A percentile compares a stretch with the other conserved stretches of the same genome.
These are phyloP conservation scores for Xylaria sp. DNA, from an alignment of 495 filamentous ascomycete genomes.

Conservation along the genomic window DNA sequence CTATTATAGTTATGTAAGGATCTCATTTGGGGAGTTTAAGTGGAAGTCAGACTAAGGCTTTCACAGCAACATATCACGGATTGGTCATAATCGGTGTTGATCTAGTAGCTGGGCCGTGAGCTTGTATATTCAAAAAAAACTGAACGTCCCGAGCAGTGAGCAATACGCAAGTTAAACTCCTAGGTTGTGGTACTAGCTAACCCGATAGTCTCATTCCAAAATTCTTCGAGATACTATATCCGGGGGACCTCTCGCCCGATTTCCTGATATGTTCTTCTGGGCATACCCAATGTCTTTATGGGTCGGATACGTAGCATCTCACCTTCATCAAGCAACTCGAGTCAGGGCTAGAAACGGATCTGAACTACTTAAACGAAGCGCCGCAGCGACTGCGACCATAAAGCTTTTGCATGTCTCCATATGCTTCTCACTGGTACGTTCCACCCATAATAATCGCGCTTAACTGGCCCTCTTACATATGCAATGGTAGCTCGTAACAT, in stretches of 20 bases:
- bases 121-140: not conserved
- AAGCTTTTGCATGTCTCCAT: not conserved
- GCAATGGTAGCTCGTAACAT: not conserved
- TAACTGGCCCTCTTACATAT: not conserved
- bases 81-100: not conserved
- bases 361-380: not conserved
- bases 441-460: not conserved
- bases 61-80: too few species aligned
- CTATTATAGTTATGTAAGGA: not conserved
- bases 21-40: not conserved
- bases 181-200: too few species aligned
- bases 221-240: not conserved
- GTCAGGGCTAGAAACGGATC: not conserved
- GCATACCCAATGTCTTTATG: slow-evolving; percentile 1
- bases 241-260: not conserved
- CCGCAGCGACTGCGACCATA: not conserved
- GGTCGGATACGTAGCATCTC: not conserved
- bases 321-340: not conserved
- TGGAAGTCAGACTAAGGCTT: not conserved
- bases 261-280: slow-evolving; percentile 3
- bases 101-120: not conserved
- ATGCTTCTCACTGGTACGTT: not conserved
- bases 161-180: not conserved
- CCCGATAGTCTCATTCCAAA: not conserved
- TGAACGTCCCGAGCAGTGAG: too few species aligned